Evolutionary conservation across 2,329 filamentous ascomycete species (phyloP).

Genomic region (Fusarium sp.): DNA sequence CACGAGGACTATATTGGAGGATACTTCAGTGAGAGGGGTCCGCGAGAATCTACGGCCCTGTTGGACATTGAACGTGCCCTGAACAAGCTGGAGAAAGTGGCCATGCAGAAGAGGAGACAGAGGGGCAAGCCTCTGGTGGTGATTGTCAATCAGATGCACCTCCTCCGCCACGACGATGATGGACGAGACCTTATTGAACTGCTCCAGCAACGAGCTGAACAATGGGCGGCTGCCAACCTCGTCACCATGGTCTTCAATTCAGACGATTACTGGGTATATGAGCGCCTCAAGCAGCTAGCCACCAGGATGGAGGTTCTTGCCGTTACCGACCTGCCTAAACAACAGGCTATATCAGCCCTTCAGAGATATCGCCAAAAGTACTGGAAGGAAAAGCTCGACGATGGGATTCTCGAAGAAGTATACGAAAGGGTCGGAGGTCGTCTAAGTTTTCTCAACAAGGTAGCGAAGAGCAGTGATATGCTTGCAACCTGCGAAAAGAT

Average conservation of each 20-base stretch:
- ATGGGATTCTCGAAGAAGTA: conserved; percentile 74
- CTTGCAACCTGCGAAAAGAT: conserved; percentile 80
- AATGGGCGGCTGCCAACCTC: conserved; percentile 92
- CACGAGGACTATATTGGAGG: conserved; percentile 98
- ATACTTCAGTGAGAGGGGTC: conserved; percentile 93
- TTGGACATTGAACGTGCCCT: conserved; percentile 96
- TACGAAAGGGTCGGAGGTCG: conserved; percentile 90
- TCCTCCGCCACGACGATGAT: conserved; percentile 90
- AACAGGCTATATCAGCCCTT: conserved; percentile 80
- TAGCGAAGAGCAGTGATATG: conserved; percentile 90
- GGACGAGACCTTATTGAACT: conserved; percentile 94
- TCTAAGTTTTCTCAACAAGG: conserved; percentile 85
- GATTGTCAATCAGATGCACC: conserved; percentile 93
- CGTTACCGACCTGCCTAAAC: conserved; percentile 83
- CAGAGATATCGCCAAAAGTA: conserved; percentile 84
- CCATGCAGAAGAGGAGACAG: conserved; percentile 73
- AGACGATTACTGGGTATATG: conserved; percentile 99
- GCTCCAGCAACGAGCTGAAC: conserved; percentile 93
- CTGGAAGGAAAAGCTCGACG: conserved; percentile 69
- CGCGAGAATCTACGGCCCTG: conserved; percentile 89
- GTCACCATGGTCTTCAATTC: conserved; percentile 95
- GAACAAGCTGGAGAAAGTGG: conserved; percentile 98
- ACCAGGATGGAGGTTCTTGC: conserved; percentile 95
- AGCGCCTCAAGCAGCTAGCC: conserved; percentile 89
- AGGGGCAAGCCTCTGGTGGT: conserved; percentile 80